Evolutionary conservation across 2,329 filamentous ascomycete genomes (phyloP).

Genomic region (Aureobasidium leucospermi): DNA sequence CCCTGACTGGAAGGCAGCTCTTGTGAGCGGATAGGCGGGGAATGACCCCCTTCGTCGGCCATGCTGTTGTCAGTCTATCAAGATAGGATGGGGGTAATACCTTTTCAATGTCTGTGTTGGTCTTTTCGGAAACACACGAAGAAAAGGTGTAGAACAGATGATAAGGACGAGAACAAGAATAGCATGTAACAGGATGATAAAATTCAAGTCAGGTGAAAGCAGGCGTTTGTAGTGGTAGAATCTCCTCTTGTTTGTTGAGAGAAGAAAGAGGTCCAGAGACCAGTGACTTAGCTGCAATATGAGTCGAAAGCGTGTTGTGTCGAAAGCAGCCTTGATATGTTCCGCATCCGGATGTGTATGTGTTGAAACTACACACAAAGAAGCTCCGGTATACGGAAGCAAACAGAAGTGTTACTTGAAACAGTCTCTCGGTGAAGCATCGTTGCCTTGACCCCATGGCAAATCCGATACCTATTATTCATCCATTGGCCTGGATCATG

Average conservation of each 20-base stretch:
- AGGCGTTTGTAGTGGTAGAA: not conserved
- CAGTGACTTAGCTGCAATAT: not conserved
- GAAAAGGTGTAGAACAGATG: not conserved
- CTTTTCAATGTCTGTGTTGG: not conserved
- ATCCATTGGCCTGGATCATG: no score
- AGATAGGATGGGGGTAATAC: not conserved
- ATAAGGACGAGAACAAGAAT: not conserved
- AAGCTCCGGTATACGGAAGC: not conserved
- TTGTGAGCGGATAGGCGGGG: not conserved
- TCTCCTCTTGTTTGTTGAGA: not conserved
- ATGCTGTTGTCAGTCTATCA: not conserved
- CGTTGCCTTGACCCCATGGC: not conserved
- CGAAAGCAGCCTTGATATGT: not conserved
- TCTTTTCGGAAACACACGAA: not conserved
- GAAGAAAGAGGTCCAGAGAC: not conserved
- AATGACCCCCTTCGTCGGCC: not conserved
- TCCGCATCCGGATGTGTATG: constrained; percentile 12
- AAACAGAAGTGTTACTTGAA: not conserved
- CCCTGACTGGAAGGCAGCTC: not conserved
- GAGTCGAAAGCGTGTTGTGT: constrained; percentile 4
- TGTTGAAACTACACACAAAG: constrained; percentile 6
- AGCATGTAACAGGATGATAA: not conserved
- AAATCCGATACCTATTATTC: not conserved
- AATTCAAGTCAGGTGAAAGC: not conserved
- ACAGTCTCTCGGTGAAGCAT: not conserved